Conservation (phyloP, 148 eudicot genomes). For the Vaccinium corymbosum region DNA sequence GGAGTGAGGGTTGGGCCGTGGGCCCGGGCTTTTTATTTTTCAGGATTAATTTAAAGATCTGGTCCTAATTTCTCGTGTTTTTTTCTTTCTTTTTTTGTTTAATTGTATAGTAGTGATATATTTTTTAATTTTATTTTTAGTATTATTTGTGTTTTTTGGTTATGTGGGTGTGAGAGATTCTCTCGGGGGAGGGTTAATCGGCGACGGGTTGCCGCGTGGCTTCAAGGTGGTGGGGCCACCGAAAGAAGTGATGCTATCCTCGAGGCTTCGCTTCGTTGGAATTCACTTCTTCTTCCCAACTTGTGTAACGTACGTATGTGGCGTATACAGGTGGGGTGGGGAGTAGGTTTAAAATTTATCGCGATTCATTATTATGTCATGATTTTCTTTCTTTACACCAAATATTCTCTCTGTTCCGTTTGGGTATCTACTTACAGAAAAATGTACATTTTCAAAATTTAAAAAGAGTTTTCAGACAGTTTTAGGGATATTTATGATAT, state of each 20-base stretch:
- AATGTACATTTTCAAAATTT: too few species aligned
- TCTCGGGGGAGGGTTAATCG: constrained; percentile 29
- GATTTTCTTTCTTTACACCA: neutral
- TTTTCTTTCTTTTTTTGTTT: neutral
- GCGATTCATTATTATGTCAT: neutral
- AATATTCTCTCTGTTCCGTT: too few species aligned
- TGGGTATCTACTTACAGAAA: too few species aligned
- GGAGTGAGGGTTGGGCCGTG: neutral
- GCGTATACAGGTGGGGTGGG: neutral
- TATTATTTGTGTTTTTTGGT: neutral
- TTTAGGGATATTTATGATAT: too few species aligned
- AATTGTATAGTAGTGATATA: neutral
- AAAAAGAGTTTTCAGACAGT: too few species aligned
- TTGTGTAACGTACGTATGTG: neutral
- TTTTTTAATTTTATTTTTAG: too few species aligned
- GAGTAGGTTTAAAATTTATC: neutral
- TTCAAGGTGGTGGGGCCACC: neutral
- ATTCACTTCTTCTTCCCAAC: neutral
- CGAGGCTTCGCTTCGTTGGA: neutral
- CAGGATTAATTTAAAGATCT: neutral
- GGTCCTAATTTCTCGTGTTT: neutral
- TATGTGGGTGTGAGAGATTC: constrained; percentile 21
- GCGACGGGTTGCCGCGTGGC: constrained; percentile 64
- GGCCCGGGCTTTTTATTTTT: neutral
- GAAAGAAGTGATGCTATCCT: neutral